These are phyloP conservation scores for Tolypocladium ovalisporum DNA, from an alignment of 2,329 filamentous ascomycete genomes.

Conservation along the genomic window DNA sequence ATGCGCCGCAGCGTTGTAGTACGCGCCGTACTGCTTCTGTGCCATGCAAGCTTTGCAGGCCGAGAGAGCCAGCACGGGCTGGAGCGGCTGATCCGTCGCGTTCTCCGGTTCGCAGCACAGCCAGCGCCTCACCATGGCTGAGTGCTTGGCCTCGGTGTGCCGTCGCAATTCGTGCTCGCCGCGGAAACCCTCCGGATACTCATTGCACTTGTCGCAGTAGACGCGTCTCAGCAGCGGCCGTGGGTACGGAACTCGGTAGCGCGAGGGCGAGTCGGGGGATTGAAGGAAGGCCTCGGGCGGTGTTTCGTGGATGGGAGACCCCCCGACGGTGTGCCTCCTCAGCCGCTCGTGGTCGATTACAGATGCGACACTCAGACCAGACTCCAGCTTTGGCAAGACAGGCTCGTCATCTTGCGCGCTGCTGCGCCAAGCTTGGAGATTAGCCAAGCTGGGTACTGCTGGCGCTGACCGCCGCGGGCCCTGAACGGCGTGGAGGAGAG, in stretches of 20 bases:
- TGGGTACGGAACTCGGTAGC: slow-evolving; percentile 32
- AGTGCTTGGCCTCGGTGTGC: slow-evolving; percentile 51
- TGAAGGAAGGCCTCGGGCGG: slow-evolving; percentile 27
- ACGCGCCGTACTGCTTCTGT: slow-evolving; percentile 46
- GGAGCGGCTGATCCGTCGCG: slow-evolving; percentile 23
- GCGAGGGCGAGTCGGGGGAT: slow-evolving; percentile 28
- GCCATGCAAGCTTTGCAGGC: slow-evolving; percentile 47
- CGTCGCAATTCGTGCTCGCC: slow-evolving; percentile 78
- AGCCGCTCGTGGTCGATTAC: slow-evolving; percentile 8
- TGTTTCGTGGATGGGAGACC: slow-evolving; percentile 30
- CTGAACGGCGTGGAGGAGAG: slow-evolving; percentile 1
- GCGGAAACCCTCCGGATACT: slow-evolving; percentile 77
- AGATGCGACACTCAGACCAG: background rate
- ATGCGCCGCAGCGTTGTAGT: slow-evolving; percentile 50
- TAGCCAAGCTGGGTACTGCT: background rate
- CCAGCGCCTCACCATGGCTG: slow-evolving; percentile 43
- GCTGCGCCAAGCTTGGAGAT: slow-evolving; percentile 3
- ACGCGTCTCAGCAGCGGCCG: slow-evolving; percentile 57
- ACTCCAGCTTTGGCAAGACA: background rate
- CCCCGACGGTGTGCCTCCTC: slow-evolving; percentile 35
- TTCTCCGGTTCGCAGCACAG: slow-evolving; percentile 41
- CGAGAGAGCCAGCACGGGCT: slow-evolving; percentile 39
- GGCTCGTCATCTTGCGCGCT: slow-evolving; percentile 7
- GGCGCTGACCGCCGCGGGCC: slow-evolving; percentile 4
- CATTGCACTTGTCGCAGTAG: slow-evolving; percentile 67